A percentile compares a stretch with the other conserved stretches of the same genome.
Evolutionary conservation across 1,139 yeast species (phyloP).

Genomic region (Hyphopichia buzzinii): DNA sequence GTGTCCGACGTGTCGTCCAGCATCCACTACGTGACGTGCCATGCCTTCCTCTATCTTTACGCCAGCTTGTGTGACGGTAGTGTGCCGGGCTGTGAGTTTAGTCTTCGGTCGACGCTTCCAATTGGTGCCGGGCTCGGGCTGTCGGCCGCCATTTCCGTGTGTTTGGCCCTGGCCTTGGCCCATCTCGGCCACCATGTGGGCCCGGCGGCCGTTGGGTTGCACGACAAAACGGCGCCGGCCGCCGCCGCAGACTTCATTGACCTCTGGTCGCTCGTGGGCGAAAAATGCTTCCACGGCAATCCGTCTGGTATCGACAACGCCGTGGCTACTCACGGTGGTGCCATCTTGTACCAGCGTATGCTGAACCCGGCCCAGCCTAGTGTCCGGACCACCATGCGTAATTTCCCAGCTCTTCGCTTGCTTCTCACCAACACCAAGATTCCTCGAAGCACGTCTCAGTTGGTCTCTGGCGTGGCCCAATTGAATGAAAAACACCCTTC

Average conservation of each 20-base stretch:
- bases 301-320: constrained; percentile 98
- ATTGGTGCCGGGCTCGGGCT: constrained; percentile 98
- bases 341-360: constrained; percentile 80
- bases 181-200: constrained; percentile 56
- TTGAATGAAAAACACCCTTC: constrained; percentile 53
- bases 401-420: constrained; percentile 73
- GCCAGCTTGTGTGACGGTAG: constrained; percentile 51
- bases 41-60: constrained; percentile 79
- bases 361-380: constrained; percentile 51
- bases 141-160: constrained; percentile 87
- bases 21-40: constrained; percentile 78
- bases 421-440: constrained; percentile 81
- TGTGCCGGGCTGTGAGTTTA: constrained; percentile 54
- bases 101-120: constrained; percentile 81
- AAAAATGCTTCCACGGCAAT: constrained; percentile 92
- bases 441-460: constrained; percentile 81
- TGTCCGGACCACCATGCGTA: constrained; percentile 62
- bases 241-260: constrained; percentile 52
- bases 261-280: constrained; percentile 89
- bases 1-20: constrained; percentile 48
- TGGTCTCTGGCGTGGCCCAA: constrained; percentile 74
- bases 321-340: constrained; percentile 95
- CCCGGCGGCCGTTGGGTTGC: constrained; percentile 24
- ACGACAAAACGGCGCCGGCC: constrained; percentile 21
- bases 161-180: constrained; percentile 75